A percentile compares a stretch with the other conserved stretches of the same genome.
Evolutionary conservation across 352 stramenopile species (phyloP).

Genomic region (Phytophthora sansomeana): DNA sequence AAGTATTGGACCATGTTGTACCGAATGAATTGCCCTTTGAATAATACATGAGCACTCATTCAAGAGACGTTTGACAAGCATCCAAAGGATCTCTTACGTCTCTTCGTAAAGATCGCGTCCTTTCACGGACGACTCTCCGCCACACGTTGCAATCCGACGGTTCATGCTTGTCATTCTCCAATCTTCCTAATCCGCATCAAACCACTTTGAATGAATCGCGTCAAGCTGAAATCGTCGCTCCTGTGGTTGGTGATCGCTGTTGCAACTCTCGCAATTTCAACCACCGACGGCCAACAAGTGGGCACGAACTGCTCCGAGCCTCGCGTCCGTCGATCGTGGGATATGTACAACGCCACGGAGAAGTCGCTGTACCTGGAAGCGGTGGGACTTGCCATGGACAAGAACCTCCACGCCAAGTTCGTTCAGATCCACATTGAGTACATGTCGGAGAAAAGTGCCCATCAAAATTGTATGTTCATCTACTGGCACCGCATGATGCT

Average conservation of each 20-base stretch:
- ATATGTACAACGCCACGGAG: conserved; percentile 41
- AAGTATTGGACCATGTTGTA: too few species aligned
- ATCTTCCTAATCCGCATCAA: too few species aligned
- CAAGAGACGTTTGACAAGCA: too few species aligned
- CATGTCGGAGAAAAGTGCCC: conserved; percentile 54
- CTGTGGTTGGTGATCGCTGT: conserved; percentile 1
- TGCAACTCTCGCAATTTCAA: background rate
- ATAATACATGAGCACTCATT: too few species aligned
- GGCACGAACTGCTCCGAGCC: conserved; percentile 42
- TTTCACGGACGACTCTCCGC: too few species aligned
- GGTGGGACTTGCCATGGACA: conserved; percentile 48
- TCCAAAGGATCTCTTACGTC: too few species aligned
- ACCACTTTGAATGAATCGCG: too few species aligned
- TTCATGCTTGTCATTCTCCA: too few species aligned
- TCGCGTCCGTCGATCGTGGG: conserved; percentile 61
- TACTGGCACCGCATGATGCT: conserved; percentile 79
- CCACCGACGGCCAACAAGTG: conserved; percentile 26
- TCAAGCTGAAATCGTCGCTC: conserved; percentile 7
- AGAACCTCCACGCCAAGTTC: conserved; percentile 57
- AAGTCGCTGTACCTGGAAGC: conserved; percentile 53
- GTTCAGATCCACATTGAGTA: conserved; percentile 65
- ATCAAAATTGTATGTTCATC: conserved; percentile 71
- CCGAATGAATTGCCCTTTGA: too few species aligned
- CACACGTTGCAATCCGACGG: too few species aligned
- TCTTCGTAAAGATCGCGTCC: too few species aligned